These are phyloP conservation scores for Penicillium atrosanguineum DNA, from an alignment of 495 filamentous ascomycete species.

Conservation along the genomic window DNA sequence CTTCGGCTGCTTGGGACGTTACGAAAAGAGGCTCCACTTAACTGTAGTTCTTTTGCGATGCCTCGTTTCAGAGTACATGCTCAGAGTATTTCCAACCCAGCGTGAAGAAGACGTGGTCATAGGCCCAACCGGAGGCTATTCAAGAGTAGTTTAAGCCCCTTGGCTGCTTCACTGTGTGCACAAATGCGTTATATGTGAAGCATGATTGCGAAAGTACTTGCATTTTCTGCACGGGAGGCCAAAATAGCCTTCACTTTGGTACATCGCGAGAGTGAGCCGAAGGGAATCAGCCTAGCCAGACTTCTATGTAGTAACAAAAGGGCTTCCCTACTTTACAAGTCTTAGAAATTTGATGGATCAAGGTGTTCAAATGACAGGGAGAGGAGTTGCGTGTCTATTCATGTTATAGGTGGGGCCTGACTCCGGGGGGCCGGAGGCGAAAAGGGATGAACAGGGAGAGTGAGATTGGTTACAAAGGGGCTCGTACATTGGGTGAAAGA, in stretches of 20 bases:
- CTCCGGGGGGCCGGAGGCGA: background rate
- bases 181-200: background rate
- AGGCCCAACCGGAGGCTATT: no score
- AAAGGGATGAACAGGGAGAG: background rate
- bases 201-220: background rate
- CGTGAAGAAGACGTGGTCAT: no score
- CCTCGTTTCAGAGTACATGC: no score
- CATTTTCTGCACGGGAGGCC: background rate
- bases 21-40: no score
- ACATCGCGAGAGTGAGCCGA: background rate
- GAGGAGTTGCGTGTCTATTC: background rate
- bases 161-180: background rate
- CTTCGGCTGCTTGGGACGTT: no score
- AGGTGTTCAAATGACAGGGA: background rate
- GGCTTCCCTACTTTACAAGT: background rate
- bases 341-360: background rate
- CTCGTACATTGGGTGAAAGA: background rate
- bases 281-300: background rate
- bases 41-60: no score
- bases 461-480: background rate
- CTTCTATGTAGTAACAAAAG: background rate
- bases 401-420: background rate
- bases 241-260: background rate
- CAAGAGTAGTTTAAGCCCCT: no score
- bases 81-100: no score